Base-by-base conservation (phyloP, 768 basidiomycete genomes). In the Suillus luteus region DNA sequence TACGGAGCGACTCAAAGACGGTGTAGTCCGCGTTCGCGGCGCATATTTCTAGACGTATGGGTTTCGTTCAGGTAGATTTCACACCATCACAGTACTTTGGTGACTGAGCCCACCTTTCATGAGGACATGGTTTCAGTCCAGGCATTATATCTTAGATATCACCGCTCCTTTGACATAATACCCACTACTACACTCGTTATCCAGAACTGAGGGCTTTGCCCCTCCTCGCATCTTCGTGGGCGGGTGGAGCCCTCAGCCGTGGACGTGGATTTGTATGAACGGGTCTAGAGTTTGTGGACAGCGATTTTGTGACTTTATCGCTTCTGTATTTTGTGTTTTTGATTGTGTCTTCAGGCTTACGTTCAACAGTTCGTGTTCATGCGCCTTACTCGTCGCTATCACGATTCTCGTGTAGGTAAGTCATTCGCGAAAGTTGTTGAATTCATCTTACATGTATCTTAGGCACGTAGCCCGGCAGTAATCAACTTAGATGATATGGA, bases 1-100 rank as follows among this genome's bases (percentile, higher is more conserved):
- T 67, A 93, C 90, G 0, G 91, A 94, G 71, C 82, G 78, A 22
- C 76, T 95, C 65, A 85, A 85, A 66, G 91, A 92, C 66, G 92
- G 92, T 0, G 81, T 85, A 5, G 75, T 85, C 9, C 81, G 86
- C 10, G 69, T 95, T 44, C 78, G 92, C n/a, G 93, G 93, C 1
- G 92, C 90, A 1, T 75, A 75, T 12, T 83, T 87, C 27, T 51
- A 65, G 11, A 14, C 22, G 9, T 63, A 59, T 15, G 19, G 7
- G 9, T 60, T 27, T 41, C 14, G 24, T 58, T 27, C 10, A 41
- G 40, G 57, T 58, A 41, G 15, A 41, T 41, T 58, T 58, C 17
- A 27, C 57, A 41, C 17, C 24, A 17, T 58, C 5, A 6, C 24
- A 58, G 38, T 19, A 58, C 40, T 40, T 57, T 58, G 5, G 38